Evolutionary conservation across 2,329 filamentous ascomycete genomes (phyloP), one percentile per base, ranked within the genome.

Genomic region (Triangularia verruculosa): DNA sequence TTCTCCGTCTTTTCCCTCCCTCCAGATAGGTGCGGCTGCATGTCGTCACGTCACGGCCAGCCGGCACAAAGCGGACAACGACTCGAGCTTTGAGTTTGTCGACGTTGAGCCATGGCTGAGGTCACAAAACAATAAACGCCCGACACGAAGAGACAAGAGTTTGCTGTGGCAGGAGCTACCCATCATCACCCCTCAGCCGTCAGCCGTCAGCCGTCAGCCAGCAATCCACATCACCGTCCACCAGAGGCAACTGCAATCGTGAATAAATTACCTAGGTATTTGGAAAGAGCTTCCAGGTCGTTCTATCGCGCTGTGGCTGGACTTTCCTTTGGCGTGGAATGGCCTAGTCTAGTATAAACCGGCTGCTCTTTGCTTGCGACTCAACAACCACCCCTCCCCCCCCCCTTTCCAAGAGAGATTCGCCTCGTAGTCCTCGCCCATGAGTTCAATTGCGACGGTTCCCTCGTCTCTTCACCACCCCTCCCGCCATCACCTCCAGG

Each of bases 391-490:
- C 32, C 60, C 66, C 66, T 17, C 68, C 66, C 22, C 68, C 66
- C 24, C 5, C 24, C 8, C 47, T 3, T 2, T 15, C 7, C 47
- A 9, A 52, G 5, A 11, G 30, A 39, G 34, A 39, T 13, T 13
- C 5, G 39, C n/a, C n/a, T n/a, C n/a, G n/a, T n/a, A 24, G 22
- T 58, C 62, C 51, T 52, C 30, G 28, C 66, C 67, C 67, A 74
- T 74, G 73, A 68, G 67, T 70, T 69, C 71, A 54, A 63, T 62
- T 63, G 65, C 64, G 24, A 54, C 6, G 39, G 55, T 56, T 17
- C 63, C 68, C 15, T 59, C 68, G n/a, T 58, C 68, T 20, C 67
- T 58, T 53, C 59, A 61, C 55, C 58, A 56, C 54, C 54, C 54
- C 66, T 58, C 30, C 58, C 67, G n/a, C 68, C 66, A 60, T 65